These are phyloP conservation scores for Lophium mytilinum DNA, from an alignment of 495 filamentous ascomycete genomes.

Conservation along the genomic window DNA sequence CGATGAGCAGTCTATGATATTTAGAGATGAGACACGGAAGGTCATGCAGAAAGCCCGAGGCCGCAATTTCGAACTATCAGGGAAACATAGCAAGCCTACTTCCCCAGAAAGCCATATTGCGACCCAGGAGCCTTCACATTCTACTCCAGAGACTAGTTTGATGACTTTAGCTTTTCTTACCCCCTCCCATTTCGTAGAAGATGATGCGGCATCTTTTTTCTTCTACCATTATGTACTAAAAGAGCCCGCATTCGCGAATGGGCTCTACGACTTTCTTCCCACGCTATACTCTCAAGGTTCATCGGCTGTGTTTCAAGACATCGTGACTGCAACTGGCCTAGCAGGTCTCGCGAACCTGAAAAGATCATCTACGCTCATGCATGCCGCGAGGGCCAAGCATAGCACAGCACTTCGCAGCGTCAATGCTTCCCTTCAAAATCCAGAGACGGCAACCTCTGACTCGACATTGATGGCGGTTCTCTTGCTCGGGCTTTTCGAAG, in stretches of 20 bases:
- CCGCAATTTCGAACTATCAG: not conserved
- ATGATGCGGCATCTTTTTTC: not conserved
- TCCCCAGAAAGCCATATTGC: not conserved
- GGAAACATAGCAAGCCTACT: not conserved
- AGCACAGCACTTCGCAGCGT: not conserved
- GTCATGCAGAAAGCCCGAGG: not conserved
- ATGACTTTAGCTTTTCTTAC: not conserved
- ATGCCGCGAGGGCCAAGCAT: not conserved
- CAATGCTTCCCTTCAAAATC: conserved; percentile 1
- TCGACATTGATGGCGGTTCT: not conserved
- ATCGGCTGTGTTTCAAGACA: not conserved
- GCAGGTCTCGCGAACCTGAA: conserved; percentile 1
- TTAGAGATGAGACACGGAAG: conserved; percentile 3
- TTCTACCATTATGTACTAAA: not conserved
- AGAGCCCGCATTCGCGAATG: not conserved
- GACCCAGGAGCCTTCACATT: not conserved
- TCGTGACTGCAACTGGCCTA: not conserved
- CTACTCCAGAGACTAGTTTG: not conserved
- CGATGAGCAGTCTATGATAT: not conserved
- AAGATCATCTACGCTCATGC: not conserved
- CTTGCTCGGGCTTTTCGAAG: conserved; percentile 1
- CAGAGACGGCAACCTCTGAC: not conserved
- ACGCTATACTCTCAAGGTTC: not conserved
- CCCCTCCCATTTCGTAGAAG: not conserved
- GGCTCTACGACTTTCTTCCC: not conserved